phyloP scores from a whole-genome alignment of 2,329 filamentous ascomycete genomes.

The Monascus ruber region DNA sequence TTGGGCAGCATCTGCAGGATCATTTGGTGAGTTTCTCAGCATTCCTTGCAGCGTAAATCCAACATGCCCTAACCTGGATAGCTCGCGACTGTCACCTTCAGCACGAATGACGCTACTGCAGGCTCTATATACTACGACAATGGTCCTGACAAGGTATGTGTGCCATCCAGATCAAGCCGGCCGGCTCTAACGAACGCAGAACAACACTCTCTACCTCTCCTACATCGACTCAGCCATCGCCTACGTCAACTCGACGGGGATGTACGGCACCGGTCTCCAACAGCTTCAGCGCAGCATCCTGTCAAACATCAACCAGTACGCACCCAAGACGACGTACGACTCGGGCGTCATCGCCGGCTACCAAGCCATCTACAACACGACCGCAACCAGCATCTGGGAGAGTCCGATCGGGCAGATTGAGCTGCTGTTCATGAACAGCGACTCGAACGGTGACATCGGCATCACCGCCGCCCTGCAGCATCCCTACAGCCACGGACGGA shows the following conservation, averaged over 20 bases:
- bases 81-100: conserved; percentile 21
- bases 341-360: conserved; percentile 14
- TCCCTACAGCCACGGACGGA: conserved; percentile 18
- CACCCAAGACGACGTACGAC: conserved; percentile 14
- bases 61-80: conserved; percentile 5
- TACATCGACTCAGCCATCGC: conserved; percentile 18
- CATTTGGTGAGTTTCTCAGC: conserved; percentile 20
- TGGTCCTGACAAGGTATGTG: conserved; percentile 14
- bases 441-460: conserved; percentile 14
- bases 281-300: conserved; percentile 8
- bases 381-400: conserved; percentile 12
- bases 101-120: conserved; percentile 16
- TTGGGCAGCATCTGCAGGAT: conserved; percentile 43
- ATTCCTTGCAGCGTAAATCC: background rate
- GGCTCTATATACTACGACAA: conserved; percentile 18
- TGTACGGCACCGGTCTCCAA: conserved; percentile 9
- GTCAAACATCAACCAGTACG: conserved; percentile 6
- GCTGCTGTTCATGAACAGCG: conserved; percentile 19
- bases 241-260: conserved; percentile 13
- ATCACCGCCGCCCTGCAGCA: conserved; percentile 18
- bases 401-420: conserved; percentile 15
- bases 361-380: conserved; percentile 17
- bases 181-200: conserved; percentile 3
- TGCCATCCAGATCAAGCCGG: background rate
- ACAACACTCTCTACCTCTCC: conserved; percentile 13